Evolutionary conservation across 768 basidiomycete species (phyloP).

Genomic region (Daedaleopsis nitida): DNA sequence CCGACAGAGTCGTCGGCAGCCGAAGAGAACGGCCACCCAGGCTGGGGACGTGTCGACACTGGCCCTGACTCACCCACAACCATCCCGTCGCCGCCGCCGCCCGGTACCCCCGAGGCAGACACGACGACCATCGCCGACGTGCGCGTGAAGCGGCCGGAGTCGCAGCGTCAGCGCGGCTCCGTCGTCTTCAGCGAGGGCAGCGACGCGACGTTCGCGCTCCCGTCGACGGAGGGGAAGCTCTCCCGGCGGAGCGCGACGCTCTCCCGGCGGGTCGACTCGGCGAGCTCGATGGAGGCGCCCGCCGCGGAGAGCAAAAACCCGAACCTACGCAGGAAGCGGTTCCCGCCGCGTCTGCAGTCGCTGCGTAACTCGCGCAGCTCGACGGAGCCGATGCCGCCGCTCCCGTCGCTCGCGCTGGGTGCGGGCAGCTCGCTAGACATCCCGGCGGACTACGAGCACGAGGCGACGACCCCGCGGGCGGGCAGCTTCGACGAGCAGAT

Average conservation of each 20-base stretch:
- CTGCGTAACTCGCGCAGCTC: slow-evolving; percentile 37
- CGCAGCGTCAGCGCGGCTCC: slow-evolving; percentile 36
- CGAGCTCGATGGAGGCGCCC: neutral
- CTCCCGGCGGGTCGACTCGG: slow-evolving; percentile 2
- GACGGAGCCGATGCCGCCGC: slow-evolving; percentile 14
- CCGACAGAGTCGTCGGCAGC: slow-evolving; percentile 19
- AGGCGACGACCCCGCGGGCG: slow-evolving; percentile 58
- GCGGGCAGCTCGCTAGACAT: slow-evolving; percentile 40
- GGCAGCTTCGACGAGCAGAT: slow-evolving; percentile 45
- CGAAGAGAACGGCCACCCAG: slow-evolving; percentile 17
- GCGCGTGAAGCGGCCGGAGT: slow-evolving; percentile 31
- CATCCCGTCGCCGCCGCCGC: slow-evolving; percentile 40
- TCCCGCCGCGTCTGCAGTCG: slow-evolving; percentile 46
- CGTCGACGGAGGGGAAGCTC: slow-evolving; percentile 8
- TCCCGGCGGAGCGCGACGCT: slow-evolving; percentile 15
- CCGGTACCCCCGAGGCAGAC: slow-evolving; percentile 40
- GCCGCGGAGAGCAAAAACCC: slow-evolving; percentile 32
- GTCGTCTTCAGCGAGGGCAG: slow-evolving; percentile 30
- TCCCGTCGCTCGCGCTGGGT: slow-evolving; percentile 32
- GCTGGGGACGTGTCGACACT: slow-evolving; percentile 35
- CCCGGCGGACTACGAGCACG: slow-evolving; percentile 49
- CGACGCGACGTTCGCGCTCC: slow-evolving; percentile 29
- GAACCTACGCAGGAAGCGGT: slow-evolving; percentile 56
- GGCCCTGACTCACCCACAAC: slow-evolving; percentile 42
- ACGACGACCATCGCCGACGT: slow-evolving; percentile 26